Percentiles rank a stretch among this genome's conserved stretches.
These are phyloP conservation scores for Angophora floribunda DNA, from an alignment of 345 rosid genomes.

Conservation along the genomic window DNA sequence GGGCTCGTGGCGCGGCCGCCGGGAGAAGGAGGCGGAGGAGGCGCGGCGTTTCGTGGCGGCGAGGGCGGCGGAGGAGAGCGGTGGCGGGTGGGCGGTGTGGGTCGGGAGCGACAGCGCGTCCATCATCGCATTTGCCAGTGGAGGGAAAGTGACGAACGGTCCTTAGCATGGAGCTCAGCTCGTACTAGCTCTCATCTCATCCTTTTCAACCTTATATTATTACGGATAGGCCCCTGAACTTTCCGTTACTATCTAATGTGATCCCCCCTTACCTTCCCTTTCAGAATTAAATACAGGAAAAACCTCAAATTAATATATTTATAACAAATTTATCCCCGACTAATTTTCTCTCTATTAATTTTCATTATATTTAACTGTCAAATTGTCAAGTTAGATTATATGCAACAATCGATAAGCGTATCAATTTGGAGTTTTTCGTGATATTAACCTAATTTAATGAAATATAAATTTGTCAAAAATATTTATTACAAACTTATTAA, in stretches of 20 bases:
- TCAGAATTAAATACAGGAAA: no score
- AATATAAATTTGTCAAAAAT: no score
- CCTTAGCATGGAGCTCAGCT: background rate
- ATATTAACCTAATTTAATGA: no score
- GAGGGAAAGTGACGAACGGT: background rate
- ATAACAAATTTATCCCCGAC: no score
- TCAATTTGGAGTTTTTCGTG: background rate
- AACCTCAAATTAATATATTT: fast-evolving
- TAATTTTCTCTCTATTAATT: no score
- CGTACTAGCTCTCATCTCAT: background rate
- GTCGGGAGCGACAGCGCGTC: conserved; percentile 16
- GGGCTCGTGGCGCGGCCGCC: conserved; percentile 14
- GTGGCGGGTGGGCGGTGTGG: conserved; percentile 4
- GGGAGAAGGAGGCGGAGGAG: conserved; percentile 35
- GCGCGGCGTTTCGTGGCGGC: background rate
- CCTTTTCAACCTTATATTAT: background rate
- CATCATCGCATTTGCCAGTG: background rate
- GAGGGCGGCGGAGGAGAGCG: background rate
- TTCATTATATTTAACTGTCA: no score
- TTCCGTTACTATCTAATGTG: background rate
- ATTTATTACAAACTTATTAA: no score
- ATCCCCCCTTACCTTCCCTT: background rate
- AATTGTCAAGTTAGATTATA: fast-evolving
- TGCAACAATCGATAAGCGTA: background rate
- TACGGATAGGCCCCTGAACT: background rate